Evolutionary conservation across 257 asterid genomes (phyloP).

Genomic region (Solanum ossicruentum): DNA sequence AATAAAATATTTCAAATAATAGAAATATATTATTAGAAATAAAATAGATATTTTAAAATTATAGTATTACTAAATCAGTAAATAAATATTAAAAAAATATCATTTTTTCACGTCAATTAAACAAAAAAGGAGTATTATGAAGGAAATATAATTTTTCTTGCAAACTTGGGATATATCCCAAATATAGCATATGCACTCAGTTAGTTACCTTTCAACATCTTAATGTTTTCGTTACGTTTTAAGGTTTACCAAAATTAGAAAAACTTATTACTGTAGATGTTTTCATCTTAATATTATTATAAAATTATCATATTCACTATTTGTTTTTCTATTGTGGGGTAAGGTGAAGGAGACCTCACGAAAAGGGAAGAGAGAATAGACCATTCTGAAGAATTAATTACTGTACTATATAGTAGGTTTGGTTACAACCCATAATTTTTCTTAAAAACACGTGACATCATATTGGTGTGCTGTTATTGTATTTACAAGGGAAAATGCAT

Average conservation of each 20-base stretch:
- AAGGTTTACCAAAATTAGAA: slow-evolving; percentile 35
- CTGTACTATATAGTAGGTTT: too few relatives aligned
- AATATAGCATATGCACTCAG: neutral
- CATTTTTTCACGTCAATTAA: neutral
- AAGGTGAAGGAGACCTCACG: neutral
- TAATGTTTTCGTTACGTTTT: neutral
- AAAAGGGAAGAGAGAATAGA: neutral
- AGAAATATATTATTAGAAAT: too few relatives aligned
- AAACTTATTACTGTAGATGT: slow-evolving; percentile 3
- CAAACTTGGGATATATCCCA: neutral
- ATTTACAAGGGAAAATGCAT: neutral
- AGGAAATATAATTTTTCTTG: neutral
- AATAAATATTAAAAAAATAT: too few relatives aligned
- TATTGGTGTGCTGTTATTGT: too few relatives aligned
- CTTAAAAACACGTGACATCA: too few relatives aligned
- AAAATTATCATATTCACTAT: neutral
- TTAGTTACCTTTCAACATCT: neutral
- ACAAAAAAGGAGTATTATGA: neutral
- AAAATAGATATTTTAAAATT: neutral
- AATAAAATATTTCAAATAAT: too few relatives aligned
- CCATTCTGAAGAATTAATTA: neutral
- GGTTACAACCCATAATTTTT: too few relatives aligned
- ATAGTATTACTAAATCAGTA: neutral
- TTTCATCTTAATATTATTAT: too few relatives aligned
- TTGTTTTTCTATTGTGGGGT: slow-evolving; percentile 22